These are phyloP conservation scores for Cryptococcus sp. DNA, from an alignment of 1,284 basidiomycete genomes.

Conservation along the genomic window DNA sequence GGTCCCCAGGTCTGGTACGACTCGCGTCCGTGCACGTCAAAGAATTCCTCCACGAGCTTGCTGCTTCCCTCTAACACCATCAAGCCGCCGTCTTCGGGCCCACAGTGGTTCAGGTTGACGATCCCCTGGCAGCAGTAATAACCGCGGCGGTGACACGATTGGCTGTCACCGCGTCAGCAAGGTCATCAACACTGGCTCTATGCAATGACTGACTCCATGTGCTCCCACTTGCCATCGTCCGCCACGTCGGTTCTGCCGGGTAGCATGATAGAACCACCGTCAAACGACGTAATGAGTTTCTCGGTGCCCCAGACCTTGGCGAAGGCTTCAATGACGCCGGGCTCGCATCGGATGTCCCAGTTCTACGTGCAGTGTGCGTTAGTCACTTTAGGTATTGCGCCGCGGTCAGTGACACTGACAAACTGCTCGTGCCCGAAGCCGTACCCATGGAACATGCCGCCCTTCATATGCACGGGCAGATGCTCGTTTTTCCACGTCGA, in stretches of 20 bases:
- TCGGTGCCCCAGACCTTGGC: conserved; percentile 53
- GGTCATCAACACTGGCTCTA: no score
- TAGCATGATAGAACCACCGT: no score
- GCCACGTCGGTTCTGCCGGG: no score
- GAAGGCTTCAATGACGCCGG: conserved; percentile 46
- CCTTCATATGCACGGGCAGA: conserved; percentile 49
- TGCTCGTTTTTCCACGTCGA: conserved; percentile 47
- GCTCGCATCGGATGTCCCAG: conserved; percentile 53
- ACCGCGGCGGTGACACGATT: no score
- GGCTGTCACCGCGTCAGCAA: no score
- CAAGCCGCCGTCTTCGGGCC: conserved; percentile 54
- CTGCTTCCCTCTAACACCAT: conserved; percentile 52
- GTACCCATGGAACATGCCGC: conserved; percentile 45
- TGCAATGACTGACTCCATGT: no score
- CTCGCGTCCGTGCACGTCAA: conserved; percentile 42
- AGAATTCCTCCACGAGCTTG: conserved; percentile 48
- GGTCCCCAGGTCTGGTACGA: conserved; percentile 45
- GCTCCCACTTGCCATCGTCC: no score
- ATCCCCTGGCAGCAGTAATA: conserved; percentile 54
- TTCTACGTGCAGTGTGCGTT: no score
- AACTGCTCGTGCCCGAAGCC: conserved; percentile 51
- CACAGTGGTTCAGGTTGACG: conserved; percentile 50
- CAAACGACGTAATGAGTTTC: conserved; percentile 52
- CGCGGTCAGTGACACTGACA: no score
- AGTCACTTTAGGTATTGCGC: no score